Conservation (phyloP, 345 rosid genomes). For the Heritiera littoralis region DNA sequence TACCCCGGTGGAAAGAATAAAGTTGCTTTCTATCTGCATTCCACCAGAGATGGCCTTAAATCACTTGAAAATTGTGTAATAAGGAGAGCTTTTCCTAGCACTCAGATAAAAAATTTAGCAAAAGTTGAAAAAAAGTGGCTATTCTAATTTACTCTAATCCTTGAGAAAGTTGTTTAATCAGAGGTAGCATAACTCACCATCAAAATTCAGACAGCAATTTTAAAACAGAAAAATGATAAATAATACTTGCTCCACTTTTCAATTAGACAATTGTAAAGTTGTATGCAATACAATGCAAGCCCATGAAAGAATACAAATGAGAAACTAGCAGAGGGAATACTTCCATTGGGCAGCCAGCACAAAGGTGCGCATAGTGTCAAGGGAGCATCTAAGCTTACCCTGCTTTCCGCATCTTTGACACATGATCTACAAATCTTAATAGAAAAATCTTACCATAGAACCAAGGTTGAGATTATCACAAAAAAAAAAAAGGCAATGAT, state of each 20-base stretch:
- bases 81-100: background rate
- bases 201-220: background rate
- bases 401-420: background rate
- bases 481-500: background rate
- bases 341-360: background rate
- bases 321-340: background rate
- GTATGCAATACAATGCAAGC: background rate
- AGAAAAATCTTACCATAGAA: background rate
- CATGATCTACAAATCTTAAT: background rate
- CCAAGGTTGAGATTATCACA: background rate
- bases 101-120: background rate
- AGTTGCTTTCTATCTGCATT: constrained; percentile 81
- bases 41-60: constrained; percentile 17
- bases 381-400: background rate
- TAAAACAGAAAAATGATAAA: constrained; percentile 9
- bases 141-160: constrained; percentile 1
- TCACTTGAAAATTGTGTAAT: background rate
- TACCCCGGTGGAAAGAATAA: constrained; percentile 59
- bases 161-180: background rate
- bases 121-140: background rate
- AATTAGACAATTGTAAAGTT: background rate
- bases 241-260: background rate
- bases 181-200: background rate
- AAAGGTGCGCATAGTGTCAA: background rate
- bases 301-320: background rate